These are phyloP conservation scores for Fusarium subtropicale DNA, from an alignment of 2,329 filamentous ascomycete species.

Conservation along the genomic window DNA sequence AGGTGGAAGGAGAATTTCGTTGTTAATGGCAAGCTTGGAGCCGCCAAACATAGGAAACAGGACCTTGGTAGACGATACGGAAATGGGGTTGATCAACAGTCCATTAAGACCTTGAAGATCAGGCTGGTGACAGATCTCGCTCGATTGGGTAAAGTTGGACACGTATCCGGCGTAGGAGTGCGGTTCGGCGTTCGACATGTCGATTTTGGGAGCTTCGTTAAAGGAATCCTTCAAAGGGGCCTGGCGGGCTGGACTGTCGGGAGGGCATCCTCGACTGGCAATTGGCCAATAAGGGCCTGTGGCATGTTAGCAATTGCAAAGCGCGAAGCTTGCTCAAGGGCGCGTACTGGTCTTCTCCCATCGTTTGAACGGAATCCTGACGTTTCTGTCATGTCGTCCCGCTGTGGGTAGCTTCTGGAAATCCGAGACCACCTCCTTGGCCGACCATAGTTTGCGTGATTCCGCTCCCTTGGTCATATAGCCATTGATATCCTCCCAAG, in stretches of 20 bases:
- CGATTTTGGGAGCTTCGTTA: constrained; percentile 58
- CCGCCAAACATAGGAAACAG: constrained; percentile 75
- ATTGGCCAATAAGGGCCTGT: constrained; percentile 68
- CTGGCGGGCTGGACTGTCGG: constrained; percentile 69
- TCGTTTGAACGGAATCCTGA: constrained; percentile 54
- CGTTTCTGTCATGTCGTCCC: constrained; percentile 51
- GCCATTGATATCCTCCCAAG: constrained; percentile 70
- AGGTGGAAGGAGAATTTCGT: constrained; percentile 75
- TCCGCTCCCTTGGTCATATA: constrained; percentile 65
- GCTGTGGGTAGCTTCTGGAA: constrained; percentile 59
- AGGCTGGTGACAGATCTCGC: constrained; percentile 74
- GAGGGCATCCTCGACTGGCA: constrained; percentile 69
- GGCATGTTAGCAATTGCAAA: constrained; percentile 14
- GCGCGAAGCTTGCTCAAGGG: not conserved
- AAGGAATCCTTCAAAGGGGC: constrained; percentile 59
- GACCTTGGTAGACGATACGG: constrained; percentile 65
- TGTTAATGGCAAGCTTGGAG: constrained; percentile 76
- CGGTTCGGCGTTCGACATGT: constrained; percentile 58
- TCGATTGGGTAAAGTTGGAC: constrained; percentile 69
- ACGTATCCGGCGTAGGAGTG: constrained; percentile 69
- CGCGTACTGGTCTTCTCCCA: constrained; percentile 65
- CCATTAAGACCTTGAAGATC: constrained; percentile 72
- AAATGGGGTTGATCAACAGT: constrained; percentile 71
- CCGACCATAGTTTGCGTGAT: constrained; percentile 57
- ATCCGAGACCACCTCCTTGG: constrained; percentile 57